These are phyloP conservation scores for Combretum micranthum DNA, from an alignment of 345 rosid species.

Conservation along the genomic window DNA sequence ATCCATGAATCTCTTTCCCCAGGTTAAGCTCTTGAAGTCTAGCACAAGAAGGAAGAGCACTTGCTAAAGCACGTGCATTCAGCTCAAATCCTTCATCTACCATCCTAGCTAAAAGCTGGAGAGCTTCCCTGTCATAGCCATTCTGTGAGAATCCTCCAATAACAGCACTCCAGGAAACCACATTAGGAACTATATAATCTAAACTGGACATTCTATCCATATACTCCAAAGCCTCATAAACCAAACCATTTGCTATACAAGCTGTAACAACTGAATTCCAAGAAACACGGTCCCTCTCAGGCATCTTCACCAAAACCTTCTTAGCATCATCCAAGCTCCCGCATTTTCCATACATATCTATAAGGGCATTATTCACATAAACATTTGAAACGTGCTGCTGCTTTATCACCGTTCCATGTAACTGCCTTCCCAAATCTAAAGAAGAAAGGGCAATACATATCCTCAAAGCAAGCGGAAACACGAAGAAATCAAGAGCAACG, in stretches of 20 bases:
- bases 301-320: constrained; percentile 27
- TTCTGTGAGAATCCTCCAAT: constrained; percentile 54
- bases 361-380: constrained; percentile 43
- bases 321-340: constrained; percentile 37
- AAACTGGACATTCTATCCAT: constrained; percentile 28
- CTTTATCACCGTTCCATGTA: constrained; percentile 38
- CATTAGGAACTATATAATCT: constrained; percentile 28
- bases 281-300: constrained; percentile 37
- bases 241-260: constrained; percentile 41
- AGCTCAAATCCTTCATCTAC: constrained; percentile 40
- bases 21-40: constrained; percentile 34
- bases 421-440: constrained; percentile 32
- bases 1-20: constrained; percentile 50
- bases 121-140: constrained; percentile 44
- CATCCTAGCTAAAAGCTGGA: constrained; percentile 38
- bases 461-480: constrained; percentile 39
- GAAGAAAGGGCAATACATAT: constrained; percentile 35
- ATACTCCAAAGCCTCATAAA: constrained; percentile 26
- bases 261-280: constrained; percentile 52
- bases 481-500: constrained; percentile 30
- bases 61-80: constrained; percentile 50
- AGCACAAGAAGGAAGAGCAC: constrained; percentile 65
- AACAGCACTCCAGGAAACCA: constrained; percentile 59
- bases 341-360: constrained; percentile 51
- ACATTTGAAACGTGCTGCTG: constrained; percentile 22